phyloP scores from a whole-genome alignment of 768 basidiomycete genomes.

The Galerina marginata region DNA sequence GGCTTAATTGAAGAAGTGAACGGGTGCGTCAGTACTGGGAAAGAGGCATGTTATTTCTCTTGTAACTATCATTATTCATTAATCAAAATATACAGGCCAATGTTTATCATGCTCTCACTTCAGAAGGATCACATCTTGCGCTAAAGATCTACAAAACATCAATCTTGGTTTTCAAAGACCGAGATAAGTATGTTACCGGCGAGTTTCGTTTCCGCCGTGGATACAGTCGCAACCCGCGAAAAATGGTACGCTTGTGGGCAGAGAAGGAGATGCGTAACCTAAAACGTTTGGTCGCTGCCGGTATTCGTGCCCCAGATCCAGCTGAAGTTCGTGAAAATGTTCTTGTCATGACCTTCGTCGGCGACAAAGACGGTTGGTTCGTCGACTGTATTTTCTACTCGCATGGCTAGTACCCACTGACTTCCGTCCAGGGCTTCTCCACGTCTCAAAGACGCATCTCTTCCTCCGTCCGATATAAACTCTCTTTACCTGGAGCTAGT shows the following conservation, averaged over 20 bases:
- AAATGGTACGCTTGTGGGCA: conserved; percentile 99
- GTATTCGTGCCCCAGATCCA: conserved; percentile 86
- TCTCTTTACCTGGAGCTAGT: conserved; percentile 81
- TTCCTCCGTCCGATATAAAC: conserved; percentile 52
- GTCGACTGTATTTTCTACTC: background rate
- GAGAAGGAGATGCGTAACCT: conserved; percentile 99
- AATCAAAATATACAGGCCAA: conserved; percentile 68
- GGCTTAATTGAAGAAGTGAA: conserved; percentile 90
- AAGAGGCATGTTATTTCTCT: conserved; percentile 72
- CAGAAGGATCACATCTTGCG: conserved; percentile 69
- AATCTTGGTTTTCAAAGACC: conserved; percentile 95
- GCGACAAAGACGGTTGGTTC: conserved; percentile 81
- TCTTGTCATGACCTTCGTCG: conserved; percentile 93
- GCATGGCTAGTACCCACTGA: background rate
- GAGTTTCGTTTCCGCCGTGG: conserved; percentile 95
- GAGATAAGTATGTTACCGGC: conserved; percentile 95
- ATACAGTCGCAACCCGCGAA: conserved; percentile 91
- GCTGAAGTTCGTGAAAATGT: conserved; percentile 96
- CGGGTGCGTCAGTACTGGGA: conserved; percentile 96
- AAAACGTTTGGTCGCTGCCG: conserved; percentile 81
- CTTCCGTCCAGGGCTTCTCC: conserved; percentile 77
- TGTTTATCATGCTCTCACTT: conserved; percentile 87
- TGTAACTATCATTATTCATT: conserved; percentile 5
- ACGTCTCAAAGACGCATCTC: conserved; percentile 85
- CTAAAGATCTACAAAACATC: conserved; percentile 99